Base-by-base conservation (phyloP, 176 grass and related monocot genomes). In the Oryza rufipogon region DNA sequence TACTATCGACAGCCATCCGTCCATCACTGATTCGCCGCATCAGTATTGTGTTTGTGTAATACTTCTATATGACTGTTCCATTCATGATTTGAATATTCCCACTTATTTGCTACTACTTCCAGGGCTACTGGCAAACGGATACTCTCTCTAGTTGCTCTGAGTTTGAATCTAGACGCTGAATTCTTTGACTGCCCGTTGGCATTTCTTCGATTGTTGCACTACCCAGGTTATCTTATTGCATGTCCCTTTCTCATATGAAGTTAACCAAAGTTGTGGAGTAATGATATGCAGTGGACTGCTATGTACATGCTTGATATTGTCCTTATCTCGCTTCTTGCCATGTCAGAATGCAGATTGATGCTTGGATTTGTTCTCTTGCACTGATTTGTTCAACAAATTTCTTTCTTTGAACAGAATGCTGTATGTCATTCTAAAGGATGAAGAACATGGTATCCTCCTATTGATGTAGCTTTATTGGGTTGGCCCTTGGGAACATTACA, bases 151-250 rank as follows among this genome's bases (percentile, higher is more conserved):
- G 87, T 94, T 91, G 87, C 90, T 79, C 69, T 92, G 83, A 77
- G 90, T 83, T 86, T 97, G 81, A 63, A 92, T 65, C 85, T 94
- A 13, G 88, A 97, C 86, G 79, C 88, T 83, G 76, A 94, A 49
- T 94, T 86, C 33, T 97, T 97, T 74, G 78, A 81, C 72, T 25
- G 28, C 64, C 87, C 87, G 0, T 84, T 76, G 45, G 47, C 67
- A 73, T 71, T 89, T 88, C 61, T 97, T 84, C 89, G 87, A 54
- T 42, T 95, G 54, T 81, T 97, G 84, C 92, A 93, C 90, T 97
- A 95, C 64, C 92, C 88, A 88, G 92, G 92, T 89, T 45, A 83
- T 20, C 42, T 32, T 68, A 46, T 45, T 79, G 12, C 47, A 17
- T 83, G 76, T 66, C 48, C 54, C 61, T 71, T 23, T 33, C 66